Conservation (phyloP, 345 rosid genomes). For the Camelina hispida region DNA sequence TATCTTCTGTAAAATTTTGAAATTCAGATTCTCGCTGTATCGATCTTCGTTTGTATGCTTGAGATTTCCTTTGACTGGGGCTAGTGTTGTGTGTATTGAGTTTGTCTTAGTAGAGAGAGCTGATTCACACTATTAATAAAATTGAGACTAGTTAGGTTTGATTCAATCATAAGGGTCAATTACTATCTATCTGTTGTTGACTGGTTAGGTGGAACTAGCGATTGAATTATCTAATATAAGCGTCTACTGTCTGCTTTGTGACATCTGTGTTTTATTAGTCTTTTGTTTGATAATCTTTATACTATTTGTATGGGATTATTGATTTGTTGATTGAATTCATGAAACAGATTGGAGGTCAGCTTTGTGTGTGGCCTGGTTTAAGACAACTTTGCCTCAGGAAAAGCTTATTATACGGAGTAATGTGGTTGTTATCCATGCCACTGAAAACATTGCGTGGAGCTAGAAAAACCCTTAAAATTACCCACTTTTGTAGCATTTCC, state of each 20-base stretch:
- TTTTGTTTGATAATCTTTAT: neutral
- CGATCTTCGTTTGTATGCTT: conserved; percentile 25
- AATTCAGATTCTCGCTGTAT: neutral
- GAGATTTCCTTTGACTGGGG: neutral
- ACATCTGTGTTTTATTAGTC: conserved; percentile 17
- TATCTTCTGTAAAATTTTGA: neutral
- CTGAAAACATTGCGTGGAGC: conserved; percentile 92
- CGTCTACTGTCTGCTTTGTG: neutral
- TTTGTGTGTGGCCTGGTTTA: conserved; percentile 78
- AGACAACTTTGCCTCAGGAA: conserved; percentile 88
- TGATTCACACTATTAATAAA: neutral
- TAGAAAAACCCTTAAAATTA: conserved; percentile 77
- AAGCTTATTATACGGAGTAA: conserved; percentile 80
- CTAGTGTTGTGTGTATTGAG: conserved; percentile 25
- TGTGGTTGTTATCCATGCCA: conserved; percentile 78
- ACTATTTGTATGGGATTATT: conserved; percentile 7
- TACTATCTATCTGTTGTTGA: neutral
- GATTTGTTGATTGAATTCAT: conserved; percentile 20
- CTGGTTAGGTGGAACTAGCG: conserved; percentile 13
- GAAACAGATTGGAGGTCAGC: conserved; percentile 70
- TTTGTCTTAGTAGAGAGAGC: neutral
- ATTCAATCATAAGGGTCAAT: neutral
- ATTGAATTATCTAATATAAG: too few relatives aligned
- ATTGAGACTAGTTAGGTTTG: conserved; percentile 2
- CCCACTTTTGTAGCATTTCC: conserved; percentile 90